Percentiles rank a stretch among this genome's conserved stretches.
Evolutionary conservation across 2,329 filamentous ascomycete genomes (phyloP).

Genomic region (Colletotrichum costaricense): DNA sequence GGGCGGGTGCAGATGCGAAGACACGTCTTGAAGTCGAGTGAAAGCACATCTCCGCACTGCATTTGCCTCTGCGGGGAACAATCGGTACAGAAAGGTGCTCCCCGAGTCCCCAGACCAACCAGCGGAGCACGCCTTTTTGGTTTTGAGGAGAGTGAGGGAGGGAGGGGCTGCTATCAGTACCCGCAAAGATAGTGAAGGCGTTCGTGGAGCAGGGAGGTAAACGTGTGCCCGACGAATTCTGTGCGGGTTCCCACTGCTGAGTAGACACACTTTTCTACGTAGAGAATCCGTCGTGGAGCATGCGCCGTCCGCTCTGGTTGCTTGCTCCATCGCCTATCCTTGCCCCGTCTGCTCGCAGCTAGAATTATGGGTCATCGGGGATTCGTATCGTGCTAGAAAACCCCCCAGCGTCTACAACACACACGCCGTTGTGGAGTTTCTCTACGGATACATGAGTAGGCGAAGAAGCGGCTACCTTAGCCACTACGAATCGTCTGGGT

Average conservation of each 20-base stretch:
- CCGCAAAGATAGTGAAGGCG: background rate
- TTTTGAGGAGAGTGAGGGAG: too few species aligned
- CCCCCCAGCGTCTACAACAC: background rate
- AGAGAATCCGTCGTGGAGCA: conserved; percentile 3
- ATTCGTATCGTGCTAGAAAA: background rate
- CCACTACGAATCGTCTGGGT: background rate
- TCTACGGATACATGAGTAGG: background rate
- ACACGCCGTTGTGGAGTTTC: conserved; percentile 2
- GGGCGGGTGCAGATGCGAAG: background rate
- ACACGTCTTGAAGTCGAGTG: background rate
- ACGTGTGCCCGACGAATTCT: background rate
- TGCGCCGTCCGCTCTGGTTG: background rate
- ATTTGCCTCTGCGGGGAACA: background rate
- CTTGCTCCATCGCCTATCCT: background rate
- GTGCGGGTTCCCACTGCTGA: background rate
- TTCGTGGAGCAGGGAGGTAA: background rate
- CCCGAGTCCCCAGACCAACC: background rate
- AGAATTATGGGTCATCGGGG: conserved; percentile 1
- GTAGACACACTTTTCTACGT: background rate
- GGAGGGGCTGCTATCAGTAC: background rate
- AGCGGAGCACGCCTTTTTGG: background rate
- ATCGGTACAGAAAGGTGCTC: background rate
- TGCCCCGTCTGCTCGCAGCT: background rate
- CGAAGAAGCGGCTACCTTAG: background rate
- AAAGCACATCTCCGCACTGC: background rate